A percentile compares a stretch with the other conserved stretches of the same genome.
These are phyloP conservation scores for Leptographium lundbergii DNA, from an alignment of 2,329 filamentous ascomycete genomes.

Conservation along the genomic window DNA sequence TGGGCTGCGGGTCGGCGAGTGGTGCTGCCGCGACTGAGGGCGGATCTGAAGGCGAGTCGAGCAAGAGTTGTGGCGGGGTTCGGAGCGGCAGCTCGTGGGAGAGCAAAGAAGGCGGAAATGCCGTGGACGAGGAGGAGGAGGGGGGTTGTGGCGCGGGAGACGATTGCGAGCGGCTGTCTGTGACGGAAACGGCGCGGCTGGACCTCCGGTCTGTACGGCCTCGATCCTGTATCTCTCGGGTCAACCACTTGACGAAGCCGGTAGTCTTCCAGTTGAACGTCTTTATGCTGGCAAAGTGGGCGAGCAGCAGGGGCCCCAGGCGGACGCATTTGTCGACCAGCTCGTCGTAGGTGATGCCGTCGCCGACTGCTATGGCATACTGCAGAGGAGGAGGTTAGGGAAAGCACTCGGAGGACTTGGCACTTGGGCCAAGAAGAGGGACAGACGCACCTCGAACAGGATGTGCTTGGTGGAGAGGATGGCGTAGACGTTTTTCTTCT, in stretches of 20 bases:
- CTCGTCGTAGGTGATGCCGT: slow-evolving; percentile 38
- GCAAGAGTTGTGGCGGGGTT: neutral
- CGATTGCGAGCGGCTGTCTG: neutral
- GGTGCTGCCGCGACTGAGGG: neutral
- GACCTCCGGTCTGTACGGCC: slow-evolving; percentile 6
- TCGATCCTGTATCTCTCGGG: slow-evolving; percentile 18
- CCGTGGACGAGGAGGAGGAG: neutral
- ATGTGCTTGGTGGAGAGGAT: slow-evolving; percentile 19
- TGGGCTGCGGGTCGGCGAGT: neutral
- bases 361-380: slow-evolving; percentile 39
- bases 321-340: slow-evolving; percentile 31
- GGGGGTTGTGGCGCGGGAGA: neutral
- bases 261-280: slow-evolving; percentile 31
- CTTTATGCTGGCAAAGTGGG: slow-evolving; percentile 33
- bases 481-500: slow-evolving; percentile 18
- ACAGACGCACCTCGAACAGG: slow-evolving; percentile 21
- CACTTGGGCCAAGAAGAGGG: neutral
- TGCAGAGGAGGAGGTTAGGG: neutral
- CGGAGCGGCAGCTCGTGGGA: neutral
- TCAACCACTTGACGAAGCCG: slow-evolving; percentile 36
- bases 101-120: neutral
- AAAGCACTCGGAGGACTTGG: slow-evolving; percentile 1
- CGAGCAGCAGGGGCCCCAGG: slow-evolving; percentile 38
- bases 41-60: neutral
- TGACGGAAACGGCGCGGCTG: slow-evolving; percentile 2